phyloP scores from a whole-genome alignment of 1,284 basidiomycete genomes.

The Leccinum griseonigrum region DNA sequence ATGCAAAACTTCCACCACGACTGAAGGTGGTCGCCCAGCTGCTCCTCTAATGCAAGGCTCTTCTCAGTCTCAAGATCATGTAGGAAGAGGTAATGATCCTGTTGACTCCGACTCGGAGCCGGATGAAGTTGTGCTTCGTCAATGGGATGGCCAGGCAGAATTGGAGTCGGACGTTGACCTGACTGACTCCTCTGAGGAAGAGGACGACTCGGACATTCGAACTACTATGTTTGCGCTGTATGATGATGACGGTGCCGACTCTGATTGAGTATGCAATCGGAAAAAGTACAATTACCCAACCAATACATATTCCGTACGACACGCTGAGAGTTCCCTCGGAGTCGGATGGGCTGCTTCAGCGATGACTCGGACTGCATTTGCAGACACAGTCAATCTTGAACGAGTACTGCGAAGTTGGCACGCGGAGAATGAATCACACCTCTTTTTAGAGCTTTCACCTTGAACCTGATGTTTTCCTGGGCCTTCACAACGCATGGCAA shows the following conservation, averaged over 20 bases:
- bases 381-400: no score
- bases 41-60: not conserved
- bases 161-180: not conserved
- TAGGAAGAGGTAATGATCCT: not conserved
- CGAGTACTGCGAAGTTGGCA: no score
- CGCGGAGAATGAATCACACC: no score
- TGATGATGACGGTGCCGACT: not conserved
- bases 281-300: no score
- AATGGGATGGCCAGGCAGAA: slow-evolving; percentile 21
- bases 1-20: slow-evolving; percentile 16
- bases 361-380: no score
- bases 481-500: slow-evolving; percentile 25
- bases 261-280: no score
- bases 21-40: not conserved
- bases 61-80: not conserved
- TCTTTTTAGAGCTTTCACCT: no score
- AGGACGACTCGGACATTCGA: slow-evolving; percentile 33
- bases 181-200: not conserved
- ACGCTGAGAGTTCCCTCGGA: no score
- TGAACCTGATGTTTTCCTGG: no score
- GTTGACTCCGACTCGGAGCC: slow-evolving; percentile 18
- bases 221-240: not conserved
- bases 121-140: not conserved
- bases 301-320: no score
- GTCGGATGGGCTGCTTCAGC: no score